Evolutionary conservation across 148 eudicot species (phyloP), one percentile per base, ranked within the genome.

Genomic region (Heliosperma pusillum): DNA sequence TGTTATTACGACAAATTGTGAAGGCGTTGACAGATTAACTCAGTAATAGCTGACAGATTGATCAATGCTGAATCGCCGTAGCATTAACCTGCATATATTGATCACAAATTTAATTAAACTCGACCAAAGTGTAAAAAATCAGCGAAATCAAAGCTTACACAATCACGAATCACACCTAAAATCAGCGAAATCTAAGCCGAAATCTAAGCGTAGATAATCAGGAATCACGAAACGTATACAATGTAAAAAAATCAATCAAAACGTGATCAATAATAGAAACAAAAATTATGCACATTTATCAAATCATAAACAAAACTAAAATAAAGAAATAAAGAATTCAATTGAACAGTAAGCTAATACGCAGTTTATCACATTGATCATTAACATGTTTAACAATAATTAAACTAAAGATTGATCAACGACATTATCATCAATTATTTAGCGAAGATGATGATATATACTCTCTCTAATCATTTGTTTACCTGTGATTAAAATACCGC

Each of bases 1-100:
- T 56, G 77, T 52, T 69, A 70, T 62, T n/a, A 72, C 70, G 19
- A 77, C 65, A 77, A 82, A 53, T 71, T 76, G 13, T 47, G 68
- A 56, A 42, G 52, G 56, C 65, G n/a, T 29, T 73, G 75, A 70
- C 33, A 62, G 76, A 72, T 52, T 73, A 62, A 70, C 12, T 57
- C 40, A 75, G 66, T 22, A 63, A 65, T 33, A 42, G 11, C 70
- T 20, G 26, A 36, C 64, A 20, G 66, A 79, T 63, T 70, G 44
- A 52, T 70, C 72, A 55, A 74, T 7, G 26, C 36, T 63, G 79
- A 69, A 68, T 66, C 76, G 66, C 55, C 67, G 58, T 71, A 44
- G 26, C 13, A 63, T 70, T 64, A 47, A 52, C 71, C 84, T 77
- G 84, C 72, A 81, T 69, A 70, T 24, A 27, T 29, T 60, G 12